Evolutionary conservation across 225 moss, liverwort and hornwort species (phyloP).

Genomic region (Ulota crispa): DNA sequence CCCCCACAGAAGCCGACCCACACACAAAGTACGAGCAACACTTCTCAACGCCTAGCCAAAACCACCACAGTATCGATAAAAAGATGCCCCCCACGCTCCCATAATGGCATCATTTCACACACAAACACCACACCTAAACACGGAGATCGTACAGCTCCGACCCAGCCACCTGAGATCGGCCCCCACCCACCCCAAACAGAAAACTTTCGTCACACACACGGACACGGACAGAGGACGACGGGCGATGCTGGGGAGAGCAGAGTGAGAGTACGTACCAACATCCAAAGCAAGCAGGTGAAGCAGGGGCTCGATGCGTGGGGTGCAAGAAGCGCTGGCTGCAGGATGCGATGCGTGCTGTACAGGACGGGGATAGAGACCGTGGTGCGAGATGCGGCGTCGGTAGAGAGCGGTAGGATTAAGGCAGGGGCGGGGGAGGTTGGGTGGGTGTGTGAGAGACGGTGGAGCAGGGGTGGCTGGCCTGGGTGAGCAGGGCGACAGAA

Average conservation of each 20-base stretch:
- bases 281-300: neutral
- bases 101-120: neutral
- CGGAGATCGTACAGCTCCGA: constrained; percentile 24
- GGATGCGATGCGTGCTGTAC: neutral
- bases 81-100: neutral
- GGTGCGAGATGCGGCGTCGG: constrained; percentile 3
- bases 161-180: constrained; percentile 6
- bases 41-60: neutral
- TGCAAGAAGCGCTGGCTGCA: neutral
- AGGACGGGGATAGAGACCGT: no score
- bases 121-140: neutral
- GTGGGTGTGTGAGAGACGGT: neutral
- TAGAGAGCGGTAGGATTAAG: neutral
- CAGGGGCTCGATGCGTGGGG: neutral
- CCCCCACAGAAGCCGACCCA: neutral
- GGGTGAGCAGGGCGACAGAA: neutral
- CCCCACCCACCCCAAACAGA: neutral
- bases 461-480: no score
- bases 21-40: neutral
- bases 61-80: neutral
- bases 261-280: neutral
- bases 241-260: neutral
- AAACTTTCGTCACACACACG: neutral
- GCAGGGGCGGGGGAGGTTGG: neutral
- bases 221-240: neutral